These are phyloP conservation scores for Aegilops tauschii DNA, from an alignment of 176 grass and related monocot genomes.

Conservation along the genomic window DNA sequence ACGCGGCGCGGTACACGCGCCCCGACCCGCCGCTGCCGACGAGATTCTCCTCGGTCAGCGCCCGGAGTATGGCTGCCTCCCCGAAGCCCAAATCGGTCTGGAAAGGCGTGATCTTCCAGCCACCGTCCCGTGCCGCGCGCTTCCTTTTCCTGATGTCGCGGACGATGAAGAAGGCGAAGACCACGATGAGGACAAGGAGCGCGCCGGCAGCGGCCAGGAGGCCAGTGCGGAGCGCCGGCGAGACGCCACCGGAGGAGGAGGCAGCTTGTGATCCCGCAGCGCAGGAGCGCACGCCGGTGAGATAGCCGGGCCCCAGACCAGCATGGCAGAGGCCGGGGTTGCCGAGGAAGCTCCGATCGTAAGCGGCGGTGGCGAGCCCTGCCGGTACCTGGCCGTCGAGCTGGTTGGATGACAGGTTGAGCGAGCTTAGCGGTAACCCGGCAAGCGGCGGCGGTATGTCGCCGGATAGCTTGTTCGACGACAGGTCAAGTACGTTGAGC, in stretches of 20 bases:
- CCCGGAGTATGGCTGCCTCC: slow-evolving; percentile 42
- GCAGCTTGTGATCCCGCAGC: background rate
- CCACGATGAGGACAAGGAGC: slow-evolving; percentile 33
- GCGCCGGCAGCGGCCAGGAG: slow-evolving; percentile 44
- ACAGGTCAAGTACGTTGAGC: slow-evolving; percentile 67
- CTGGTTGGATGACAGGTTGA: slow-evolving; percentile 88
- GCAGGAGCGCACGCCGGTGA: slow-evolving; percentile 51
- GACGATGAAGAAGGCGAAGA: slow-evolving; percentile 30
- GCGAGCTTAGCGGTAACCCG: slow-evolving; percentile 18
- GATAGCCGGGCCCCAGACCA: background rate
- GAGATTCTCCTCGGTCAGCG: slow-evolving; percentile 65
- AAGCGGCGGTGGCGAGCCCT: slow-evolving; percentile 26
- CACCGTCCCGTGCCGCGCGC: slow-evolving; percentile 11
- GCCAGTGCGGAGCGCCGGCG: slow-evolving; percentile 38
- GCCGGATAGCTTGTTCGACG: slow-evolving; percentile 70
- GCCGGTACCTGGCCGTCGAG: slow-evolving; percentile 59
- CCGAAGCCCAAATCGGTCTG: slow-evolving; percentile 48
- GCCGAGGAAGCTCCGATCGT: slow-evolving; percentile 62
- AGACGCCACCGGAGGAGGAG: slow-evolving; percentile 27
- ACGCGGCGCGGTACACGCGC: slow-evolving; percentile 56
- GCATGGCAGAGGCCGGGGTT: slow-evolving; percentile 72
- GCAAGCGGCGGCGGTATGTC: slow-evolving; percentile 46
- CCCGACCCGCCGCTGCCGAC: slow-evolving; percentile 67
- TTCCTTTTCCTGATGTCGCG: slow-evolving; percentile 42
- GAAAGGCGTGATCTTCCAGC: slow-evolving; percentile 82